Conservation (phyloP, 1,284 basidiomycete species). For the Microbotryum saponariae region DNA sequence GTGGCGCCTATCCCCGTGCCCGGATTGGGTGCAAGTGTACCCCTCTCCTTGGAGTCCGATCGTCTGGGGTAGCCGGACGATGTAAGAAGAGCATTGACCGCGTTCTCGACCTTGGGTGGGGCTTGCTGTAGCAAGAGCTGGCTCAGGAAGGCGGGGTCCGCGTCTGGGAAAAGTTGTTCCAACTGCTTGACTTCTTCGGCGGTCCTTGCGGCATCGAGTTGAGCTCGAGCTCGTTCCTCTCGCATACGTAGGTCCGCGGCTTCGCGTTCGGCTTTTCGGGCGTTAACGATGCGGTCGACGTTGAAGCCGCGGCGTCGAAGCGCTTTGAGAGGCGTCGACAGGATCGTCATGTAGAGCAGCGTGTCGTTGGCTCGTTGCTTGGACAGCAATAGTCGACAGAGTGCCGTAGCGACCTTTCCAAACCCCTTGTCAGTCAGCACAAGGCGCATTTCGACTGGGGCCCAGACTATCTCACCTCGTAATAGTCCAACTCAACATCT, state of each 20-base stretch:
- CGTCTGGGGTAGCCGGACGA: constrained; percentile 33
- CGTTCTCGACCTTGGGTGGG: constrained; percentile 37
- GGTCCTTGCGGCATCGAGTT: constrained; percentile 20
- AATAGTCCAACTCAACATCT: constrained; percentile 74
- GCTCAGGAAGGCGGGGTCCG: constrained; percentile 36
- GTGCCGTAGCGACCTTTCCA: constrained; percentile 57
- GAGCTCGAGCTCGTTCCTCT: constrained; percentile 35
- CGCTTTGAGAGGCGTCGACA: constrained; percentile 78
- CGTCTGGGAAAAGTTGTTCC: constrained; percentile 40
- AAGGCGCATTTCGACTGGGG: no score
- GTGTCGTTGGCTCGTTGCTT: constrained; percentile 70
- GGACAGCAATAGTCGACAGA: constrained; percentile 68
- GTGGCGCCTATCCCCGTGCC: no score
- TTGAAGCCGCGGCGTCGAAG: constrained; percentile 80
- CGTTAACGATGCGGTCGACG: constrained; percentile 83
- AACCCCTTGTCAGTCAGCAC: no score
- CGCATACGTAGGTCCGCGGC: constrained; percentile 46
- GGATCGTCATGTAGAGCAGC: constrained; percentile 81
- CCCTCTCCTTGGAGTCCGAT: not conserved
- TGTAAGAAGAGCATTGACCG: constrained; percentile 37
- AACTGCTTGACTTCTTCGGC: constrained; percentile 28
- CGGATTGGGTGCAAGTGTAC: no score
- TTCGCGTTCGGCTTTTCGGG: constrained; percentile 66
- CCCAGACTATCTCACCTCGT: constrained; percentile 47
- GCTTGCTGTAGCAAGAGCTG: constrained; percentile 34